Conservation (phyloP, 1,139 yeast genomes). For the Candida labiduridarum region DNA sequence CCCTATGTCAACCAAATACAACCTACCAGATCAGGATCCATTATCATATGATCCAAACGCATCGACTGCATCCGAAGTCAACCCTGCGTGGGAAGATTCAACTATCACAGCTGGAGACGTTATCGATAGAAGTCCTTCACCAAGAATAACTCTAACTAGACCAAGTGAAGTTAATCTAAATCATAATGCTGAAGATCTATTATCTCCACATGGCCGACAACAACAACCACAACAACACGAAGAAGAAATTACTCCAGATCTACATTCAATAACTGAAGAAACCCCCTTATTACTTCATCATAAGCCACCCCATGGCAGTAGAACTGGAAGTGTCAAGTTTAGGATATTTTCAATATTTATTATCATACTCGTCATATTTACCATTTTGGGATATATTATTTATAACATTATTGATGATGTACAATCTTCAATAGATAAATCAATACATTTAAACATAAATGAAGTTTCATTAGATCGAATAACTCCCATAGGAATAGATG, state of each 20-base stretch:
- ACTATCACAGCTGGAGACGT: not conserved
- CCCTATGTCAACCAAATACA: not conserved
- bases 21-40: not conserved
- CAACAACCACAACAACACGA: not conserved
- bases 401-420: slow-evolving; percentile 10
- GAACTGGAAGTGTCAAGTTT: not conserved
- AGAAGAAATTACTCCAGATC: not conserved
- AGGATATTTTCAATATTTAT: not conserved
- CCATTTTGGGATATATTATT: not conserved
- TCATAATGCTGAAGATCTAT: not conserved
- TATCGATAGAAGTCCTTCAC: slow-evolving; percentile 1
- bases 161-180: slow-evolving; percentile 3
- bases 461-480: slow-evolving; percentile 23
- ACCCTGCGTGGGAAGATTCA: not conserved
- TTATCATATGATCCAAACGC: not conserved
- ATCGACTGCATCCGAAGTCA: not conserved
- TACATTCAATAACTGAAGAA: not conserved
- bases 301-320: not conserved
- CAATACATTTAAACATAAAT: slow-evolving; percentile 23
- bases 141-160: slow-evolving; percentile 3
- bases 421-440: slow-evolving; percentile 19
- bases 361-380: not conserved
- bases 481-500: slow-evolving; percentile 25
- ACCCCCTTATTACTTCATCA: slow-evolving; percentile 3
- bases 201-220: not conserved